Base-by-base conservation (phyloP, 148 eudicot genomes). In the Vaccinium myrtillus region DNA sequence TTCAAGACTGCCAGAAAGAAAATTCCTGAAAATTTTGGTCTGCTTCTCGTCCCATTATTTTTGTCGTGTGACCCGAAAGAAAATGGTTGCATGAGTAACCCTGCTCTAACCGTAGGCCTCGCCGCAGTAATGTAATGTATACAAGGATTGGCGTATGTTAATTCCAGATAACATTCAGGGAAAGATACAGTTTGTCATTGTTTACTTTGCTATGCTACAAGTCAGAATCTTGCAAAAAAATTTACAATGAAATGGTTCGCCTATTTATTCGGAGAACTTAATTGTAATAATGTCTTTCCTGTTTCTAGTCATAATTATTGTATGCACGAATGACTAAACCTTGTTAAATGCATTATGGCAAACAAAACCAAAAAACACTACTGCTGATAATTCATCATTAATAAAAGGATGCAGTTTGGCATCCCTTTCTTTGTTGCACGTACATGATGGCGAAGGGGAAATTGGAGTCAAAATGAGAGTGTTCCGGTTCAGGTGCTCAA, bases 1-100 rank as follows among this genome's bases (percentile, higher is more conserved):
- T 25, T 21, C 46, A 30, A 8, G n/a, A 79, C 67, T 61, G 59
- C 39, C 21, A 21, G 9, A 27, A 55, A 27, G 81, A 49, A 55
- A 32, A 30, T 46, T 76, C 79, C 54, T 19, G 79, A 32, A 77
- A 50, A 77, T 50, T 77, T 77, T 49, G 58, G 32, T 25, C n/a
- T n/a, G 30, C 14, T 43, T 75, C 23, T 43, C 14, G 48, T 75
- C 13, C 19, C 14, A 74, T 32, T 6, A 30, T 39, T 74, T 74
- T 43, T 16, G 18, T 74, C 46, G 46, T 74, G 50, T 36, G 54
- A 49, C 27, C 32, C 2, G 19, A 46, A 16, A 21, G 78, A 46
- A 50, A 77, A 49, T 13, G 30, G n/a, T 49, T 12, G 18, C 56
- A 76, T 48, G 6, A n/a, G 11, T 49, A 14, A 77, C 30, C 79